Evolutionary conservation across 1,284 basidiomycete species (phyloP).

Genomic region (Naganishia sp.): DNA sequence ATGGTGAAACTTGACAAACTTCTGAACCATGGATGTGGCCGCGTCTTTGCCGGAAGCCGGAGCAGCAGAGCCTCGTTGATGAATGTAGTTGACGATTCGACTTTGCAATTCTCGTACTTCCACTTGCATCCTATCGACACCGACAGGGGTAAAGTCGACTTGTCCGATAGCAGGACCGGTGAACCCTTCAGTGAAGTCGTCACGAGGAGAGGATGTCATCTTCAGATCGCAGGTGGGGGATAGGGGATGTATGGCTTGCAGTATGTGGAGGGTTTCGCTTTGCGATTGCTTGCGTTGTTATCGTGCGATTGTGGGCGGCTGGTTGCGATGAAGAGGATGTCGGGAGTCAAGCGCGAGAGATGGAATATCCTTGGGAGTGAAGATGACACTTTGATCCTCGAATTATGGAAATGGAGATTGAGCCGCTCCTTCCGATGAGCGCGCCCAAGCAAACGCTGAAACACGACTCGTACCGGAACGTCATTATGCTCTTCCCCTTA

Average conservation of each 20-base stretch:
- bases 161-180: neutral
- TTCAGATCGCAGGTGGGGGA: neutral
- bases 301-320: neutral
- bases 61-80: slow-evolving; percentile 1
- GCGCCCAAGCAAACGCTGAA: too few relatives aligned
- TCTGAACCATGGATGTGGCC: neutral
- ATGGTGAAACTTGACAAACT: slow-evolving; percentile 21
- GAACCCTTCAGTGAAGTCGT: slow-evolving; percentile 4
- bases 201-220: neutral
- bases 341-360: too few relatives aligned
- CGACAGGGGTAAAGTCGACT: slow-evolving; percentile 2
- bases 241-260: neutral
- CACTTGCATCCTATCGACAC: neutral
- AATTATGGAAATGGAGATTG: too few relatives aligned
- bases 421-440: too few relatives aligned
- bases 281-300: neutral
- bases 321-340: neutral
- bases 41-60: neutral
- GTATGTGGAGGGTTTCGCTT: neutral
- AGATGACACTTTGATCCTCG: too few relatives aligned
- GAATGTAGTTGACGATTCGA: neutral
- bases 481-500: too few relatives aligned
- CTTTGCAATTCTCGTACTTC: slow-evolving; percentile 8
- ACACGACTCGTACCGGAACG: too few relatives aligned
- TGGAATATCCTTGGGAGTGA: too few relatives aligned